A percentile compares a stretch with the other conserved stretches of the same genome.
These are phyloP conservation scores for Trichoderma sp. DNA, from an alignment of 2,329 filamentous ascomycete species.

Conservation along the genomic window DNA sequence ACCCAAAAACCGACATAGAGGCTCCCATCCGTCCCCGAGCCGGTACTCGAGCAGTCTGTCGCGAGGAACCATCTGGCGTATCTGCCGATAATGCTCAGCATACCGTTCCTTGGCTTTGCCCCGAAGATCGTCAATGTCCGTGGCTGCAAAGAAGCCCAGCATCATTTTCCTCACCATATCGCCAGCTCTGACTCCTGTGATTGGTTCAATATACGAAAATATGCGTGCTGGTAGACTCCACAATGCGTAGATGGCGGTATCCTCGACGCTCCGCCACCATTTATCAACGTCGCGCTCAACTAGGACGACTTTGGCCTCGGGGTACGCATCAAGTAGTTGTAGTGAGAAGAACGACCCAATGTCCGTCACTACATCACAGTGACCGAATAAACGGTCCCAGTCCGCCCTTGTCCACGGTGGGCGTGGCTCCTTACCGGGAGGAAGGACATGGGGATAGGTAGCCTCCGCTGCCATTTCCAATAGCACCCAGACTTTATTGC, in stretches of 20 bases:
- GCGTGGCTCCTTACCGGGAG: constrained; percentile 19
- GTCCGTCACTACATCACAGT: constrained; percentile 32
- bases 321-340: constrained; percentile 31
- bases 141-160: constrained; percentile 29
- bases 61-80: constrained; percentile 29
- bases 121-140: constrained; percentile 24
- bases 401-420: constrained; percentile 29
- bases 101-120: constrained; percentile 27
- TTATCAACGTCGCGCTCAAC: constrained; percentile 31
- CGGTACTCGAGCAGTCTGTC: constrained; percentile 32
- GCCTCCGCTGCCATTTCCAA: constrained; percentile 32
- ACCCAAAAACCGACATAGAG: constrained; percentile 37
- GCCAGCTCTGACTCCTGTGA: constrained; percentile 33
- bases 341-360: constrained; percentile 29
- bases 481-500: constrained; percentile 26
- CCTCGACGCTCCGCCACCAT: constrained; percentile 34
- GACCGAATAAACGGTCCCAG: constrained; percentile 34
- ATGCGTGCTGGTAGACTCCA: constrained; percentile 23
- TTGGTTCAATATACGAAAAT: constrained; percentile 27
- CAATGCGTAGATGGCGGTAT: constrained; percentile 29
- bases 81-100: constrained; percentile 29
- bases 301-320: constrained; percentile 35
- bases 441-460: constrained; percentile 23
- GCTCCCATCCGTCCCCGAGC: constrained; percentile 35
- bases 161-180: constrained; percentile 27